phyloP scores from a whole-genome alignment of 1,284 basidiomycete species.

The Rhodotorula sp. region DNA sequence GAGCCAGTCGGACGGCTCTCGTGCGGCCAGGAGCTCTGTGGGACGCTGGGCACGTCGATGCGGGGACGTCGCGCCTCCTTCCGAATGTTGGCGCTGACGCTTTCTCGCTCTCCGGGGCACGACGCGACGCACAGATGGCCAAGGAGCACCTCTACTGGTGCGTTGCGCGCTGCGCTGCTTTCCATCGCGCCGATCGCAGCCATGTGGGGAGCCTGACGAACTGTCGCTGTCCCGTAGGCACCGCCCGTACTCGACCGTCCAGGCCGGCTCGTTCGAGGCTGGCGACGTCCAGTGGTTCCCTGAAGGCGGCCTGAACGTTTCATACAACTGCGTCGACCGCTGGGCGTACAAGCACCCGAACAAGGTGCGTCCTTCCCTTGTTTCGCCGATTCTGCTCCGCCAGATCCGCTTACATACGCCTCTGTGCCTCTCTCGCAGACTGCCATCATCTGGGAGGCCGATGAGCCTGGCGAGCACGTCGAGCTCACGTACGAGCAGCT shows the following conservation, averaged over 20 bases:
- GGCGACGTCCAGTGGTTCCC: slow-evolving; percentile 93
- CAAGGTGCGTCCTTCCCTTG: slow-evolving; percentile 59
- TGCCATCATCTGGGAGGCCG: slow-evolving; percentile 98
- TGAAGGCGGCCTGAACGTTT: slow-evolving; percentile 60
- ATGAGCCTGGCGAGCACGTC: slow-evolving; percentile 81
- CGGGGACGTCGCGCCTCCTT: slow-evolving; percentile 1
- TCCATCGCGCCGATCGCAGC: not conserved
- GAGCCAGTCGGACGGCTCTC: too few relatives aligned
- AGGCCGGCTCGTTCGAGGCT: slow-evolving; percentile 76
- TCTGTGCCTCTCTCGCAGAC: slow-evolving; percentile 55
- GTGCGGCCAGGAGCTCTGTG: too few relatives aligned
- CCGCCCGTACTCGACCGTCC: slow-evolving; percentile 84
- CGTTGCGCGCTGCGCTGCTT: not conserved
- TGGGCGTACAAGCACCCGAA: slow-evolving; percentile 90
- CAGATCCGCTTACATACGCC: slow-evolving; percentile 2
- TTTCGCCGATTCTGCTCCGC: not conserved
- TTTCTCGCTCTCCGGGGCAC: not conserved
- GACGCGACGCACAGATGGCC: slow-evolving; percentile 62
- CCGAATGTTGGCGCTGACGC: slow-evolving; percentile 7
- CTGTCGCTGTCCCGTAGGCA: slow-evolving; percentile 57
- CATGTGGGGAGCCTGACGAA: not conserved
- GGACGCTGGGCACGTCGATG: not conserved
- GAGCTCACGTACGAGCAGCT: slow-evolving; percentile 82
- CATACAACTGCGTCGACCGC: slow-evolving; percentile 97
- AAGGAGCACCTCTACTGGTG: slow-evolving; percentile 73